Percentiles rank a stretch among this genome's conserved stretches.
Evolutionary conservation across 306 rosid genomes (phyloP).

Genomic region (Dryas octopetala): DNA sequence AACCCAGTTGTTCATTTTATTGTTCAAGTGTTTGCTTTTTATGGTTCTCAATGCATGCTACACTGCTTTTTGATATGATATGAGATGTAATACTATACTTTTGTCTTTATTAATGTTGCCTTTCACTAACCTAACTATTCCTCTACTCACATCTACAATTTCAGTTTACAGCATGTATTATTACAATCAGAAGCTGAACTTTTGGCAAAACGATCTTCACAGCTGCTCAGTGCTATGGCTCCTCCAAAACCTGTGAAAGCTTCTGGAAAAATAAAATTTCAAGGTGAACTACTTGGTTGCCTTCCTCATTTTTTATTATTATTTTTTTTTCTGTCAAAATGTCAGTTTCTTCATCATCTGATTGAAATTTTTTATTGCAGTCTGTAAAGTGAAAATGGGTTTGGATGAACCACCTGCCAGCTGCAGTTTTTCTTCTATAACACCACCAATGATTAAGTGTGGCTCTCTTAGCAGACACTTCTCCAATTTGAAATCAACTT

Average conservation of each 20-base stretch:
- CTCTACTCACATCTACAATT: background rate
- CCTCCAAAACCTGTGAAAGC: conserved; percentile 27
- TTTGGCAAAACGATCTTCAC: conserved; percentile 22
- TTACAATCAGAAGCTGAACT: conserved; percentile 40
- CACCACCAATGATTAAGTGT: conserved; percentile 8
- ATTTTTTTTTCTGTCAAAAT: background rate
- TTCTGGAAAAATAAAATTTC: conserved; percentile 34
- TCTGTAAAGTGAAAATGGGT: conserved; percentile 36
- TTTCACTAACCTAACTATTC: background rate
- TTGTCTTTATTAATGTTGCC: background rate
- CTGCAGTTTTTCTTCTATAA: conserved; percentile 20
- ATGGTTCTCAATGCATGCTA: background rate
- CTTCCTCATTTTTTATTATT: background rate
- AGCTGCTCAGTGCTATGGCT: conserved; percentile 22
- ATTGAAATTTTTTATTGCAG: conserved; percentile 21
- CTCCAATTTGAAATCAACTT: conserved; percentile 8
- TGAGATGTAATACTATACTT: background rate
- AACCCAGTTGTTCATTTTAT: background rate
- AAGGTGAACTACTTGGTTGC: conserved; percentile 19
- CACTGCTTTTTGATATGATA: background rate
- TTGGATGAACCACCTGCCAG: conserved; percentile 20
- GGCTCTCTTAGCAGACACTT: conserved; percentile 9
- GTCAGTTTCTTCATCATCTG: background rate
- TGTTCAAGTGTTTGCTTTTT: background rate
- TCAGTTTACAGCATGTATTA: conserved; percentile 35